Percentiles rank a stretch among this genome's conserved stretches.
phyloP scores from a whole-genome alignment of 2,329 filamentous ascomycete species.

The Tolypocladium tropicale region DNA sequence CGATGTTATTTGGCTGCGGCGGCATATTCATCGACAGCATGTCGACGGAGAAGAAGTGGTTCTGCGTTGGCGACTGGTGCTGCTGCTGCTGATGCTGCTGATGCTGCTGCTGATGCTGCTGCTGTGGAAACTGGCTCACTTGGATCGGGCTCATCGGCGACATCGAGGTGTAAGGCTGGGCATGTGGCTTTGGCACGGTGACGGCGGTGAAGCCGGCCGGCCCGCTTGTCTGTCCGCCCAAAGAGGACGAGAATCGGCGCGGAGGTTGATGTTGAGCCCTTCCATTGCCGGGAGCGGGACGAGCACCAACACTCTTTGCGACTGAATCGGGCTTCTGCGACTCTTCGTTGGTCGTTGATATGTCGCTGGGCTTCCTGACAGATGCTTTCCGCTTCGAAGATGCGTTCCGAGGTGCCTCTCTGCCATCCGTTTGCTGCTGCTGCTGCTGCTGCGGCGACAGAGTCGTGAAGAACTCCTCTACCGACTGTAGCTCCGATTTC shows the following conservation, averaged over 20 bases:
- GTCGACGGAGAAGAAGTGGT: conserved; percentile 38
- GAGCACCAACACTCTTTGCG: conserved; percentile 4
- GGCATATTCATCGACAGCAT: conserved; percentile 42
- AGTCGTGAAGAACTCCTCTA: conserved; percentile 87
- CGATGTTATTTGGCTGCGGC: conserved; percentile 37
- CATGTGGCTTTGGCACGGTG: conserved; percentile 30
- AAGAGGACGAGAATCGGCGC: conserved; percentile 30
- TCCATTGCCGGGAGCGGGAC: conserved; percentile 1
- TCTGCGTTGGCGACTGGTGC: conserved; percentile 14
- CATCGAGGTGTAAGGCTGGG: conserved; percentile 32
- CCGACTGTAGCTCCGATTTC: conserved; percentile 81
- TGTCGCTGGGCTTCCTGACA: conserved; percentile 23
- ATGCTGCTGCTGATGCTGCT: conserved; percentile 11
- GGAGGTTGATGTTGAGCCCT: conserved; percentile 9
- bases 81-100: conserved; percentile 14
- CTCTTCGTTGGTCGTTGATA: conserved; percentile 1
- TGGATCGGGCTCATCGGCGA: conserved; percentile 43
- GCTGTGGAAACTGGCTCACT: conserved; percentile 27
- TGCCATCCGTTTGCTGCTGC: no score
- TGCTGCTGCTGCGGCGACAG: conserved; percentile 59
- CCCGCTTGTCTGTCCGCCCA: conserved; percentile 30
- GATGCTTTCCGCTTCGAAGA: conserved; percentile 24
- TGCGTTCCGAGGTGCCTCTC: conserved; percentile 11
- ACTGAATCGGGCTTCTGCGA: neutral
- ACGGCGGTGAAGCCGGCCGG: conserved; percentile 28